Percentiles rank a stretch among this genome's conserved stretches.
Conservation (phyloP, 2,329 filamentous ascomycete genomes). For the Cadophora malorum region DNA sequence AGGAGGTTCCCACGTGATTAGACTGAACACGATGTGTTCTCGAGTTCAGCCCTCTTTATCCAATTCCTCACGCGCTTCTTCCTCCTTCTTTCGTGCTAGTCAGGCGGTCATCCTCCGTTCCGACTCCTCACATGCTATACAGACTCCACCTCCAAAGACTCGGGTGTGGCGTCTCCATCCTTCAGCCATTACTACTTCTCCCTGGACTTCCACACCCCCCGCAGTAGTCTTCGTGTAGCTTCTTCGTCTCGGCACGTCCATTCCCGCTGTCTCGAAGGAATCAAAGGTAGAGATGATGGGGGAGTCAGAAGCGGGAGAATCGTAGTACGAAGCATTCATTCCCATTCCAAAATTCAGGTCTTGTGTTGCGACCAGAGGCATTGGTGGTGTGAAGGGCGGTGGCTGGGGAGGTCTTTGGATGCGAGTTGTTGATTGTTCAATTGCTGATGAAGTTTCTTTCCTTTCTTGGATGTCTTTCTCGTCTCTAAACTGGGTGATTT, state of each 20-base stretch:
- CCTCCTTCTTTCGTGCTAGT: constrained; percentile 18
- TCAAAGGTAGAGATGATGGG: constrained; percentile 18
- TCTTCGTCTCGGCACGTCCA: constrained; percentile 28
- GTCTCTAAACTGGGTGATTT: background rate
- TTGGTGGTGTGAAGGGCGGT: constrained; percentile 13
- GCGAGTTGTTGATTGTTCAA: constrained; percentile 5
- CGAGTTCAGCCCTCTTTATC: background rate
- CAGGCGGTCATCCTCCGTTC: constrained; percentile 27
- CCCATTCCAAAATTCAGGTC: constrained; percentile 12
- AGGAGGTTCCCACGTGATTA: constrained; percentile 1
- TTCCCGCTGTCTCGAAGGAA: background rate
- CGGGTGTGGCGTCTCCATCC: constrained; percentile 38
- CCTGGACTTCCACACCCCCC: constrained; percentile 29
- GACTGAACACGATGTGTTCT: background rate
- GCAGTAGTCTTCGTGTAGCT: constrained; percentile 35
- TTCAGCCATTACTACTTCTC: constrained; percentile 36
- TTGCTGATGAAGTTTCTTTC: background rate
- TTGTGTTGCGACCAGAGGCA: constrained; percentile 15
- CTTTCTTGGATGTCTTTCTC: background rate
- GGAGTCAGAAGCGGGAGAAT: constrained; percentile 11
- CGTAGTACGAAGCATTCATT: constrained; percentile 10
- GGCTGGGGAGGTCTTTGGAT: constrained; percentile 30
- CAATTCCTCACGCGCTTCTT: constrained; percentile 1
- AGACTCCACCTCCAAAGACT: constrained; percentile 40
- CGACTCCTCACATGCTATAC: constrained; percentile 36